Evolutionary conservation across 352 stramenopile genomes (phyloP).

Genomic region (Pythium pyrilobum): DNA sequence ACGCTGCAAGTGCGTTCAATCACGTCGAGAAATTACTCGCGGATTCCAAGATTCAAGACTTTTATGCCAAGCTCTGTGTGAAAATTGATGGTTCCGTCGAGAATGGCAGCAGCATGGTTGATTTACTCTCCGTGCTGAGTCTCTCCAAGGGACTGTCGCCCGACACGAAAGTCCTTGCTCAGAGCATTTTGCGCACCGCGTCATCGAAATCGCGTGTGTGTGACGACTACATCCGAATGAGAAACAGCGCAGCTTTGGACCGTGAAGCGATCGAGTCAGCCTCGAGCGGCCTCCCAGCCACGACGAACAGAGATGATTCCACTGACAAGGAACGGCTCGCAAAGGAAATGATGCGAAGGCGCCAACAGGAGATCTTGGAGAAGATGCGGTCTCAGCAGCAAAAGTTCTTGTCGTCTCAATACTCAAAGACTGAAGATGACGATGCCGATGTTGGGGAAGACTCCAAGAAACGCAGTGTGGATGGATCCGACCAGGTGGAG

Average conservation of each 20-base stretch:
- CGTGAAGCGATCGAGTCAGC: not conserved
- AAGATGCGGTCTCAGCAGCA: slow-evolving; percentile 71
- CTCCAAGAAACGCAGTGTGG: not conserved
- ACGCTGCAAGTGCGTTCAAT: not conserved
- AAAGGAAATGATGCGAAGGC: slow-evolving; percentile 54
- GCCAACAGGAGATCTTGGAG: slow-evolving; percentile 67
- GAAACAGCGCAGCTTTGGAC: too few relatives aligned
- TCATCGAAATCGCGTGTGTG: slow-evolving; percentile 8
- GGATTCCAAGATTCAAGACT: not conserved
- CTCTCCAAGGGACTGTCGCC: slow-evolving; percentile 5
- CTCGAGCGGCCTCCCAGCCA: not conserved
- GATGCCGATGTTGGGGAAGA: slow-evolving; percentile 3
- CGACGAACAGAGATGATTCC: not conserved
- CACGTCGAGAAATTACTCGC: not conserved
- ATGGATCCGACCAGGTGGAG: slow-evolving; percentile 17
- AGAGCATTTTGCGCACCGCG: not conserved
- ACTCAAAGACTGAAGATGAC: slow-evolving; percentile 15
- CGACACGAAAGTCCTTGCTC: slow-evolving; percentile 9
- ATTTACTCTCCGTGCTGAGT: too few relatives aligned
- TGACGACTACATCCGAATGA: not conserved
- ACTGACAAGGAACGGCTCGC: slow-evolving; percentile 24
- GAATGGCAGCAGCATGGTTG: too few relatives aligned
- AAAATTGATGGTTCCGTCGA: not conserved
- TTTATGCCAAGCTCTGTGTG: not conserved
- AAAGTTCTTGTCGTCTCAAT: slow-evolving; percentile 58